These are phyloP conservation scores for Hirsutella thompsonii DNA, from an alignment of 2,329 filamentous ascomycete genomes.

Conservation along the genomic window DNA sequence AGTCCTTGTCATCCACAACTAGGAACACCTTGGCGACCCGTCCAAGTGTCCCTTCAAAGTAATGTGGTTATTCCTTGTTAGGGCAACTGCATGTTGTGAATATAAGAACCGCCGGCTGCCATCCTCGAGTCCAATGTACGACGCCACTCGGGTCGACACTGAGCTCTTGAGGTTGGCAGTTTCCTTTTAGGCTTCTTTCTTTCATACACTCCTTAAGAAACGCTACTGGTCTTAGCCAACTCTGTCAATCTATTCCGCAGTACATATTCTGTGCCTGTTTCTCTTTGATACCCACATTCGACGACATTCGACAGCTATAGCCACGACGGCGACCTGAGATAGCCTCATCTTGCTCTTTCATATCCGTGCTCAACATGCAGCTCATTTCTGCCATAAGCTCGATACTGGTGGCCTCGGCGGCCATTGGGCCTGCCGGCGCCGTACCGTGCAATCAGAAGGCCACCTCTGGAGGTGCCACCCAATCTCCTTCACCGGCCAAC, in stretches of 20 bases:
- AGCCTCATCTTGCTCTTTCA: neutral
- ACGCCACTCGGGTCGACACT: neutral
- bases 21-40: no score
- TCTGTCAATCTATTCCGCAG: neutral
- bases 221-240: neutral
- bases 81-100: no score
- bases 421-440: neutral
- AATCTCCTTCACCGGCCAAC: neutral
- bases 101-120: no score
- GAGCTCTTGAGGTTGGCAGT: neutral
- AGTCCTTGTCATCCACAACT: no score
- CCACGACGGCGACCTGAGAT: neutral
- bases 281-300: neutral
- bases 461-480: neutral
- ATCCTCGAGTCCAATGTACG: no score
- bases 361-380: neutral
- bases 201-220: neutral
- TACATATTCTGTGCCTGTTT: neutral
- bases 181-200: neutral
- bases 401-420: slow-evolving; percentile 3
- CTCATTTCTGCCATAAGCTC: slow-evolving; percentile 1
- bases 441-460: neutral
- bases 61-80: no score
- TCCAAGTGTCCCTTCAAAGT: no score
- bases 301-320: neutral